These are phyloP conservation scores for Ambrosiella beaveri DNA, from an alignment of 2,329 filamentous ascomycete genomes.

Conservation along the genomic window DNA sequence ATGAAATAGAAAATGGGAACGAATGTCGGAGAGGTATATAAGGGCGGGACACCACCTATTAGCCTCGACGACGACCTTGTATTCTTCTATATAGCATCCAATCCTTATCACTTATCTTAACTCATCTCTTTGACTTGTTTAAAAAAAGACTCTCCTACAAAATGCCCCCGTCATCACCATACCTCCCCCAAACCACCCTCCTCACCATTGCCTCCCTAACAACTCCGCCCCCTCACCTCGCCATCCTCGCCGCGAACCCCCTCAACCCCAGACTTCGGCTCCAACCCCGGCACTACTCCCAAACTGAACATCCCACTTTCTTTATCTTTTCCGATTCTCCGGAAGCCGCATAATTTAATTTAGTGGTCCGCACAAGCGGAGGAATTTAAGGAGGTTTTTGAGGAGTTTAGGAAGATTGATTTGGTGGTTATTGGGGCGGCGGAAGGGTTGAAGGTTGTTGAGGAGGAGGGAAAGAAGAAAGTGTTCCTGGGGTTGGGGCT, in stretches of 20 bases:
- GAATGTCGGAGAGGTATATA: too few species aligned
- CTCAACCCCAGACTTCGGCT: neutral
- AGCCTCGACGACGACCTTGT: too few species aligned
- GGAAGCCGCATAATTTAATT: neutral
- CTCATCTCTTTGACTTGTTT: neutral
- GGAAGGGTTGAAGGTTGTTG: neutral
- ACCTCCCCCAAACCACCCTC: neutral
- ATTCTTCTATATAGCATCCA: neutral
- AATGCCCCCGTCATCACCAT: neutral
- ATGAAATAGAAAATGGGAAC: too few species aligned
- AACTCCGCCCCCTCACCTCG: neutral
- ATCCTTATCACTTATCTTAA: too few species aligned
- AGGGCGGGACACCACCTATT: too few species aligned
- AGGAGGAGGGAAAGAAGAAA: neutral
- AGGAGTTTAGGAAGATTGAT: neutral
- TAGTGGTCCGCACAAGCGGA: neutral
- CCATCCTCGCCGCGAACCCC: neutral
- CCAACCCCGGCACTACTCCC: neutral
- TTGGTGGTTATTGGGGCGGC: neutral
- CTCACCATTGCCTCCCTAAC: neutral
- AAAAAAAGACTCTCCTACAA: neutral
- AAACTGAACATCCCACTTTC: neutral
- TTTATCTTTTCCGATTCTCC: neutral
- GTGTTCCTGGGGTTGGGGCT: neutral
- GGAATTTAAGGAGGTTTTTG: neutral